Base-by-base conservation (phyloP, 257 asterid genomes). In the Solanum dulcamara region DNA sequence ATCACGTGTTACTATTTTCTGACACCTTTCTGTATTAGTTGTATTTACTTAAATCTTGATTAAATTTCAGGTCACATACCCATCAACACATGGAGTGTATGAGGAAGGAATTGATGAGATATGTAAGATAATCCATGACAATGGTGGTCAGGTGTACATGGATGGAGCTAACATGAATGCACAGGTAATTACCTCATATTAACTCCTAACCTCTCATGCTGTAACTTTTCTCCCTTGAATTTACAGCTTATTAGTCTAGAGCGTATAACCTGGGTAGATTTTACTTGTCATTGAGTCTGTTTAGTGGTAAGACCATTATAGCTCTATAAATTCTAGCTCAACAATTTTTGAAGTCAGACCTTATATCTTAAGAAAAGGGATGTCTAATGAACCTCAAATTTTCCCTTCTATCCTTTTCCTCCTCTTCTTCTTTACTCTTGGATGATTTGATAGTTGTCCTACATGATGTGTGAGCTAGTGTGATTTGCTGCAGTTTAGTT, bases 151-250 rank as follows among this genome's bases (percentile, higher is more conserved):
- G 91, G 99, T 97, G 64, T 97, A 97, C 93, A 97, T 95, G 98
- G 99, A 97, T 86, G 99, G 99, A 90, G 99, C 99, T 80, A 97
- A 97, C 97, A 97, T 97, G 99, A 97, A 97, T 50, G 99, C 99
- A 83, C 99, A 97, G 98, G 99, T 97, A 91, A 22, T 83, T 48
- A 77, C 42, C 42, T 48, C 44, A 32, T 79, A 50, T 48, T 6
- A 44, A 46, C 62, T 75, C 30, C 42, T 79, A 79, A 48, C 42
- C 81, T 72, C 55, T 72, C 81, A 11, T 72, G 22, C 55, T 40
- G 81, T 40, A n/a, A 72, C 53, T 72, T 72, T 72, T 38, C 35
- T n/a, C n/a, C 55, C 55, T 40, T 55, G n/a, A 22, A 72, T 72
- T 22, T 72, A n/a, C 35, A n/a, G 53, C 22, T 22, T 72, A 72